These are phyloP conservation scores for Sorghum bicolor DNA, from an alignment of 176 grass and related monocot genomes.

Conservation along the genomic window Sorghum_bicolor_NCBIv3 NC_012871.2:61939501-61940000, in stretches of 20 bases:
- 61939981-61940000: not conserved
- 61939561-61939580: constrained; percentile 94
- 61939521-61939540: constrained; percentile 98
- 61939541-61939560: constrained; percentile 96
- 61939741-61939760: not conserved
- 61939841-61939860: not conserved
- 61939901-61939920: not conserved
- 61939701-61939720: not conserved
- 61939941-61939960: not conserved
- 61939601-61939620: constrained; percentile 11
- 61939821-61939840: not conserved
- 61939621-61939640: constrained; percentile 8
- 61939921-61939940: not conserved
- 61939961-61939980: not conserved
- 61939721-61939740: constrained; percentile 6
- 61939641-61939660: not conserved
- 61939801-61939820: not conserved
- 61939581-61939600: constrained; percentile 26
- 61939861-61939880: not conserved
- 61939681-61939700: not conserved
- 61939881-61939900: not conserved
- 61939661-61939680: not conserved
- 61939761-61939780: not conserved
- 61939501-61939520: constrained; percentile 87
- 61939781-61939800: not conserved